Conservation (phyloP, 805 yeast species). For the Metschnikowia dekortorum region DNA sequence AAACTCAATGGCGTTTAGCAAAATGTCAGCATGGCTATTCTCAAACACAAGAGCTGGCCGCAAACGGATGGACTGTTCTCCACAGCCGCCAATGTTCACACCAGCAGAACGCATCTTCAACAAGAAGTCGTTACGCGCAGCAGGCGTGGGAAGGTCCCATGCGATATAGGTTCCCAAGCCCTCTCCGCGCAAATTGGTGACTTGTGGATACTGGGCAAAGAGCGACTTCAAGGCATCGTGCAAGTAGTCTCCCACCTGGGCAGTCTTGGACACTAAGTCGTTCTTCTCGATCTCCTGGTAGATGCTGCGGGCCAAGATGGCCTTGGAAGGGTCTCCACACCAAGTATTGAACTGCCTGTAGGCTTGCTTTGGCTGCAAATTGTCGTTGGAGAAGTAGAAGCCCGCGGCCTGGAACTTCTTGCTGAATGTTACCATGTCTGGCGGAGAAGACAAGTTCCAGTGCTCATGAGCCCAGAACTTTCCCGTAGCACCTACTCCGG, state of each 20-base stretch:
- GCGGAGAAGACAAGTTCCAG: slow-evolving; percentile 56
- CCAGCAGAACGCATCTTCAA: slow-evolving; percentile 46
- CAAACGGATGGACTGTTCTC: slow-evolving; percentile 53
- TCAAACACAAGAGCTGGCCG: slow-evolving; percentile 65
- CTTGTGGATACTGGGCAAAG: slow-evolving; percentile 37
- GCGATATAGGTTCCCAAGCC: slow-evolving; percentile 63
- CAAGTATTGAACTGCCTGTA: slow-evolving; percentile 74
- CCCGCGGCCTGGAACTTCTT: slow-evolving; percentile 75
- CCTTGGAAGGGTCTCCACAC: slow-evolving; percentile 74
- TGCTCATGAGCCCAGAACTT: slow-evolving; percentile 72
- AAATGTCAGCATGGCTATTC: slow-evolving; percentile 56
- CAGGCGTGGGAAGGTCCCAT: slow-evolving; percentile 48
- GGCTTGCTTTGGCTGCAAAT: slow-evolving; percentile 54
- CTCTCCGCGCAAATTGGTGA: slow-evolving; percentile 57
- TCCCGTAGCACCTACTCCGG: slow-evolving; percentile 73
- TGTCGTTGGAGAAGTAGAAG: slow-evolving; percentile 57
- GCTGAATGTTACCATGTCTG: slow-evolving; percentile 67
- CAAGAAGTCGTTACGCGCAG: slow-evolving; percentile 45
- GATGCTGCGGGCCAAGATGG: slow-evolving; percentile 58
- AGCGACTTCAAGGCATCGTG: slow-evolving; percentile 39
- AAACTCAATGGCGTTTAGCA: slow-evolving; percentile 40
- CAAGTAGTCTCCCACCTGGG: slow-evolving; percentile 52
- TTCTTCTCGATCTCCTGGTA: slow-evolving; percentile 50
- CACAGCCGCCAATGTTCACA: slow-evolving; percentile 66
- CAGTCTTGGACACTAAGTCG: slow-evolving; percentile 45